Evolutionary conservation across 108 stramenopile genomes (phyloP), one percentile per base, ranked within the genome.

Genomic region (Cylindrotheca closterium): DNA sequence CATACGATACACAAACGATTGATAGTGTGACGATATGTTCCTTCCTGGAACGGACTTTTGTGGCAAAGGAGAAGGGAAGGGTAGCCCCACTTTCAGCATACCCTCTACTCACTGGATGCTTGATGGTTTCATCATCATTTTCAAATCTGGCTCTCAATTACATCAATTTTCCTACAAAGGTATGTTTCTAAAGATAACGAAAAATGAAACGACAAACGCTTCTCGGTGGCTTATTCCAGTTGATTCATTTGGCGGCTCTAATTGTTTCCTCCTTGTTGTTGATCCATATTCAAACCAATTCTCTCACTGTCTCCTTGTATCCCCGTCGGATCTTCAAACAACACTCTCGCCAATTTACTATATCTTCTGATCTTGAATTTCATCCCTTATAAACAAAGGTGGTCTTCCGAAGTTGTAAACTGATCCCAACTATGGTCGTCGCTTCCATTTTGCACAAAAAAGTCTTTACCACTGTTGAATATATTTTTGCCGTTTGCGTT

Each of bases 151-250:
- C 90, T 8, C 76, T 98, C 63, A 95, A 96, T 58, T 98, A 91
- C 77, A 98, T 98, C 67, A 97, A 98, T 58, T 98, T 95, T 70
- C 95, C 97, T 21, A 97, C 97, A 30, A 97, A 96, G 71, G n/a
- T n/a, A n/a, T n/a, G n/a, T n/a, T n/a, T n/a, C n/a, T n/a, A n/a
- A n/a, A n/a, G n/a, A n/a, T n/a, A n/a, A n/a, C n/a, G n/a, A n/a
- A n/a, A n/a, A n/a, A n/a, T n/a, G n/a, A n/a, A n/a, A n/a, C n/a
- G n/a, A n/a, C n/a, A n/a, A n/a, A n/a, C n/a, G n/a, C n/a, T n/a
- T n/a, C n/a, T n/a, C n/a, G n/a, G n/a, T n/a, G n/a, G n/a, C n/a
- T n/a, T n/a, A n/a, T n/a, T n/a, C n/a, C n/a, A n/a, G n/a, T n/a
- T n/a, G n/a, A n/a, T n/a, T n/a, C n/a, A n/a, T n/a, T n/a, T n/a